Evolutionary conservation across 2,329 filamentous ascomycete species (phyloP).

Genomic region (Colletotrichum navitas): DNA sequence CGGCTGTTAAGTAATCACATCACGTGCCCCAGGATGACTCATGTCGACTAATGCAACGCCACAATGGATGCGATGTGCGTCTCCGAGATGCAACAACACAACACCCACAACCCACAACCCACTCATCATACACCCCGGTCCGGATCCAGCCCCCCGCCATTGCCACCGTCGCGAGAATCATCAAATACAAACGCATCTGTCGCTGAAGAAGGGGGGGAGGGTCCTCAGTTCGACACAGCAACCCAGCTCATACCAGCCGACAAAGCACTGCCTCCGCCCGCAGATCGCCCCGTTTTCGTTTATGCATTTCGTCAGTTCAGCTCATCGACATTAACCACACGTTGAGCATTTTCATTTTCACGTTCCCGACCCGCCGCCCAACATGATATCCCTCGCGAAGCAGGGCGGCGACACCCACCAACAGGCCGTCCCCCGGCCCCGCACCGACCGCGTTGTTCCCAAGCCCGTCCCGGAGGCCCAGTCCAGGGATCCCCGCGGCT

Average conservation of each 20-base stretch:
- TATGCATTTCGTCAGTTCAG: constrained; percentile 41
- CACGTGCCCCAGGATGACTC: constrained; percentile 28
- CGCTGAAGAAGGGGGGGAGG: no score
- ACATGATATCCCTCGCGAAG: constrained; percentile 56
- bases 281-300: neutral
- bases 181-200: constrained; percentile 22
- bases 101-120: no score
- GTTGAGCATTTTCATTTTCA: constrained; percentile 32
- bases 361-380: constrained; percentile 3
- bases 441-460: constrained; percentile 65
- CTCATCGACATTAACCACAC: constrained; percentile 36
- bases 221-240: constrained; percentile 9
- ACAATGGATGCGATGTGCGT: neutral
- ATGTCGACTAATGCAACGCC: constrained; percentile 31
- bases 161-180: constrained; percentile 15
- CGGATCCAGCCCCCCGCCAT: constrained; percentile 15
- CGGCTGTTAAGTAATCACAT: constrained; percentile 1
- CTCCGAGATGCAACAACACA: constrained; percentile 29
- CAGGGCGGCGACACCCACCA: constrained; percentile 51
- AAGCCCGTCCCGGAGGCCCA: constrained; percentile 77
- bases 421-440: constrained; percentile 62
- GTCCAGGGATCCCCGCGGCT: constrained; percentile 75
- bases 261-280: constrained; percentile 16
- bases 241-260: constrained; percentile 15
- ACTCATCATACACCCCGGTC: constrained; percentile 19